Evolutionary conservation across 345 rosid species (phyloP), one percentile per base, ranked within the genome.

Genomic region (Theobroma cacao): DNA sequence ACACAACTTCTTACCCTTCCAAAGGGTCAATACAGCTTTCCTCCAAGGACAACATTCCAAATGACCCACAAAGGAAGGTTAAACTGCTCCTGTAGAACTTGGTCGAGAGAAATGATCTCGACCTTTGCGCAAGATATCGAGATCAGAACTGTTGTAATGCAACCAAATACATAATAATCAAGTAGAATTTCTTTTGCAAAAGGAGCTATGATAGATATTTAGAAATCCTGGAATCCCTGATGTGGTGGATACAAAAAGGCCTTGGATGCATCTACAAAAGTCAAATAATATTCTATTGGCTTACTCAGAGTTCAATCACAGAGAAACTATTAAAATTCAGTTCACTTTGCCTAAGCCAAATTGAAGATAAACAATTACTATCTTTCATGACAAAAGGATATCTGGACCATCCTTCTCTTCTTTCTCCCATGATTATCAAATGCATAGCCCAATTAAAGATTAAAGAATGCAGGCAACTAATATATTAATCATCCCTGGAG

Each of bases 51-150:
- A 67, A 79, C 47, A 62, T 68, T 79, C 82, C 86, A 43, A 81
- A 48, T 13, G 52, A 48, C 52, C 77, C 76, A 31, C 77, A 59
- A 65, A 50, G 31, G 64, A 81, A 77, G 75, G 80, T 83, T 76
- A 71, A 87, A 80, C 85, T 80, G 83, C 86, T 80, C 86, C 64
- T 52, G 67, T 38, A 36, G 78, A 71, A 66, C 71, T 62, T 48
- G 72, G 80, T 58, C 43, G 18, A 14, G 26, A 63, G 41, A 4
- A 2, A 17, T 48, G 60, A 24, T 52, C 18, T 58, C 18, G 70
- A 40, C 40, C 13, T 33, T 48, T 22, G 67, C 26, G 31, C 9
- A 17, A 48, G 20, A 59, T 26, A 2, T 24, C 56, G 62, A 62
- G 3, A 72, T 55, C 47, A 15, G 40, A 65, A 14, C 34, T 69